phyloP scores from a whole-genome alignment of 179 eudicot genomes.

The Amaranthus tricolor region DNA sequence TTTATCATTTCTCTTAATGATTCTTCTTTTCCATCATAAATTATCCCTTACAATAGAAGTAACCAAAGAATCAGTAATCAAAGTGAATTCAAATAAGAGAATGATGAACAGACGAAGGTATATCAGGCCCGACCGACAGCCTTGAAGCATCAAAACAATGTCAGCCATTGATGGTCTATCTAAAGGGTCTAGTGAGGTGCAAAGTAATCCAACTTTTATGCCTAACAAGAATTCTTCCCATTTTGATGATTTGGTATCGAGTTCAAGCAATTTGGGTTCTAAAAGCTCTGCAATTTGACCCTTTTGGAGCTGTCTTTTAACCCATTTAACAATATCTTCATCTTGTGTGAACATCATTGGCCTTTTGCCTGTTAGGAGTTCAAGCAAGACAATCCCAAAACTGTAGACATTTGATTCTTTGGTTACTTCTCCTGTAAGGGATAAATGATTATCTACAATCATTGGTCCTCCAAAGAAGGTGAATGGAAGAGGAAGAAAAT shows the following conservation, averaged over 20 bases:
- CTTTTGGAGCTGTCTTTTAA: slow-evolving; percentile 57
- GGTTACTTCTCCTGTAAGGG: slow-evolving; percentile 40
- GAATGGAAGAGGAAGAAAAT: too few relatives aligned
- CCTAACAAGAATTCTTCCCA: slow-evolving; percentile 83
- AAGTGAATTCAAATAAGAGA: too few relatives aligned
- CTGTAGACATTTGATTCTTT: slow-evolving; percentile 63
- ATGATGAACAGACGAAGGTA: slow-evolving; percentile 56
- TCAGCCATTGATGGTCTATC: slow-evolving; percentile 68
- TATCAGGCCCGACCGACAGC: slow-evolving; percentile 68
- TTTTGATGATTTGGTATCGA: slow-evolving; percentile 70
- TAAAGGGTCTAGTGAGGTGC: slow-evolving; percentile 57
- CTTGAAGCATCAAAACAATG: slow-evolving; percentile 70
- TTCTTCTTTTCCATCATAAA: slow-evolving; percentile 81
- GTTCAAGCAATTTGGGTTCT: slow-evolving; percentile 63
- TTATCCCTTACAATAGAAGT: too few relatives aligned
- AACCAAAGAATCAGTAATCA: too few relatives aligned
- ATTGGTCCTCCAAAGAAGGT: too few relatives aligned
- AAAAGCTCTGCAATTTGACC: slow-evolving; percentile 60
- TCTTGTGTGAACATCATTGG: slow-evolving; percentile 69
- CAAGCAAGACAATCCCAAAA: slow-evolving; percentile 64
- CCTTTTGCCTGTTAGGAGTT: slow-evolving; percentile 60
- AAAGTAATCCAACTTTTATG: slow-evolving; percentile 58
- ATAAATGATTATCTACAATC: too few relatives aligned
- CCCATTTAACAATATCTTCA: slow-evolving; percentile 75
- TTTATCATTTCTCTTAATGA: slow-evolving; percentile 36